A percentile compares a stretch with the other conserved stretches of the same genome.
These are phyloP conservation scores for Boletellus dicymbophilus DNA, from an alignment of 1,284 basidiomycete species.

Conservation along the genomic window DNA sequence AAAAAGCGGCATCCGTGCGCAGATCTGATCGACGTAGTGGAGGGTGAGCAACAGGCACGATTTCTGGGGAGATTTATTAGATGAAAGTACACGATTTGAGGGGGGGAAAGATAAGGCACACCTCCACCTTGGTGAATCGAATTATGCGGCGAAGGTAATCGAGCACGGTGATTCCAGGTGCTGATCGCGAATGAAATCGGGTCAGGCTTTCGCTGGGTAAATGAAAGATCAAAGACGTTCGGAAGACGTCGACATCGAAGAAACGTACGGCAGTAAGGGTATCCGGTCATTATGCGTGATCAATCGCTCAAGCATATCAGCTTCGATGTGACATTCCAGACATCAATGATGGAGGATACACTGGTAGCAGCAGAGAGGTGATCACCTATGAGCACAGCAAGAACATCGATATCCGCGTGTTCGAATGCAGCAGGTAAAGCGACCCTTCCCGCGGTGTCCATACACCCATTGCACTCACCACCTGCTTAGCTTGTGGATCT, in stretches of 20 bases:
- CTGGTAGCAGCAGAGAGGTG: constrained; percentile 8
- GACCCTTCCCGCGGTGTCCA: constrained; percentile 74
- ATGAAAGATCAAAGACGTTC: constrained; percentile 27
- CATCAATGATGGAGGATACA: constrained; percentile 17
- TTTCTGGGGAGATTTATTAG: constrained; percentile 51
- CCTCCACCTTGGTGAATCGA: constrained; percentile 92
- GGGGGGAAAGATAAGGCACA: constrained; percentile 37
- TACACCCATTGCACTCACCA: constrained; percentile 66
- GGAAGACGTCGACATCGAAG: constrained; percentile 8
- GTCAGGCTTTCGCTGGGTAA: constrained; percentile 75
- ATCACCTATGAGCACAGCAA: constrained; percentile 85
- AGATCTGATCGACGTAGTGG: constrained; percentile 95
- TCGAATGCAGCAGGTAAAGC: constrained; percentile 74
- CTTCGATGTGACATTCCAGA: constrained; percentile 41
- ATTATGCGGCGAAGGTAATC: constrained; percentile 93
- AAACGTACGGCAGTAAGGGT: constrained; percentile 74
- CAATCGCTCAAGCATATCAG: constrained; percentile 91
- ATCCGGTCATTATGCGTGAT: constrained; percentile 94
- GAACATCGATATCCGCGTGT: constrained; percentile 76
- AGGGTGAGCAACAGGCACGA: constrained; percentile 87
- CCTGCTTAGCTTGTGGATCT: constrained; percentile 24
- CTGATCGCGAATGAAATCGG: constrained; percentile 89
- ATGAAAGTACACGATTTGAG: neutral
- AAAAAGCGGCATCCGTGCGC: constrained; percentile 81
- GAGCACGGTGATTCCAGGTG: constrained; percentile 81